These are phyloP conservation scores for Pythium dissotocum DNA, from an alignment of 352 stramenopile genomes.

Conservation along the genomic window DNA sequence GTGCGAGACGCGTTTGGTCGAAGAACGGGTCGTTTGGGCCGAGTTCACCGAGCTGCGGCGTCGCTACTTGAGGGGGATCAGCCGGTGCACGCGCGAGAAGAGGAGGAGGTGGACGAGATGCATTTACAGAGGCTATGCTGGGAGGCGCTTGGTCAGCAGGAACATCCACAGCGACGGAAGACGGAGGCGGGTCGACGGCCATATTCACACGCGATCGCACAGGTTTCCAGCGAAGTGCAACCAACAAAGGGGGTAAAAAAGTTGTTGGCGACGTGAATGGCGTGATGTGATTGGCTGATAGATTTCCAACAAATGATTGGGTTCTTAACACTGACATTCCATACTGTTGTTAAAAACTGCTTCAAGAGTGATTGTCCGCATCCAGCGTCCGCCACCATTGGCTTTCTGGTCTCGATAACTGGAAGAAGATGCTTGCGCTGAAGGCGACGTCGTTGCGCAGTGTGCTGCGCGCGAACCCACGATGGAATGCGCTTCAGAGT, in stretches of 20 bases:
- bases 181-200: background rate
- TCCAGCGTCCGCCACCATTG: background rate
- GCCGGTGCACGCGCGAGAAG: background rate
- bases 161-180: background rate
- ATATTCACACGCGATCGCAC: background rate
- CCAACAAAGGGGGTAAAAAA: conserved; percentile 2
- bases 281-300: background rate
- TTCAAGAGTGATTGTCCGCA: background rate
- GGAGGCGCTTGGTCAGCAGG: background rate
- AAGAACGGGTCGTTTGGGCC: conserved; percentile 29
- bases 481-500: background rate
- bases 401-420: background rate
- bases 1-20: conserved; percentile 18
- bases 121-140: background rate
- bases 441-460: background rate
- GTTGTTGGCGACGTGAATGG: background rate
- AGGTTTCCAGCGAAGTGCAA: background rate
- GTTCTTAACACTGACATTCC: background rate
- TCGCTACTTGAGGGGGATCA: conserved; percentile 16
- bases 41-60: conserved; percentile 17
- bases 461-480: background rate
- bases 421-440: conserved; percentile 2
- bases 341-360: background rate
- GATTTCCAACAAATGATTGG: background rate
- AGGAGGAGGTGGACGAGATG: background rate